Conservation (phyloP, 2,329 filamentous ascomycete species). For the Huntiella decipiens region DNA sequence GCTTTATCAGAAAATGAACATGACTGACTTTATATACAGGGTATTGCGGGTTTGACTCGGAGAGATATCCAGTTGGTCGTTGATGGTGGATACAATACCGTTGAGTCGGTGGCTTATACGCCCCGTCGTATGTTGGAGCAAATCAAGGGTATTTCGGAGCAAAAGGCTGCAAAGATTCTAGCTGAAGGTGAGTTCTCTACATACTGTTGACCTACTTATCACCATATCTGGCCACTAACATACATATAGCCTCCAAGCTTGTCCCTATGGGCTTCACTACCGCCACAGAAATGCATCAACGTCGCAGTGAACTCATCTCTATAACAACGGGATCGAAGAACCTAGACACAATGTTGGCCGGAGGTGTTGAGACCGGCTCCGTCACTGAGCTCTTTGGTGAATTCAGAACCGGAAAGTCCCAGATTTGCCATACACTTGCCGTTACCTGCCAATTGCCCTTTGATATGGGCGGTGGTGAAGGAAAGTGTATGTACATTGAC, state of each 20-base stretch:
- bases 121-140: slow-evolving; percentile 70
- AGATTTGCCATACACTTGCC: slow-evolving; percentile 95
- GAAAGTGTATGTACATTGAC: slow-evolving; percentile 96
- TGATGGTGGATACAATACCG: slow-evolving; percentile 85
- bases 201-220: slow-evolving; percentile 12
- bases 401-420: slow-evolving; percentile 94
- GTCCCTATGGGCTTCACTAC: slow-evolving; percentile 99
- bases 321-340: slow-evolving; percentile 98
- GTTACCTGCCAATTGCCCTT: slow-evolving; percentile 96
- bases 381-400: slow-evolving; percentile 98
- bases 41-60: slow-evolving; percentile 74
- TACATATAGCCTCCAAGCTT: slow-evolving; percentile 59
- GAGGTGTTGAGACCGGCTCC: slow-evolving; percentile 89
- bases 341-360: slow-evolving; percentile 81
- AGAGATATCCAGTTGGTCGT: slow-evolving; percentile 85
- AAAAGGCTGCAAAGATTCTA: slow-evolving; percentile 83
- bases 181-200: slow-evolving; percentile 47
- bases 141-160: slow-evolving; percentile 94
- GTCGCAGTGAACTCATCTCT: slow-evolving; percentile 89
- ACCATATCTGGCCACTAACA: background rate
- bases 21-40: slow-evolving; percentile 28
- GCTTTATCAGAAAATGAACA: no score
- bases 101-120: slow-evolving; percentile 88
- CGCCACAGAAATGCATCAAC: slow-evolving; percentile 95
- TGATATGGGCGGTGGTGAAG: slow-evolving; percentile 96